These are phyloP conservation scores for Hypomontagnella submonticulosa DNA, from an alignment of 495 filamentous ascomycete genomes.

Conservation along the genomic window DNA sequence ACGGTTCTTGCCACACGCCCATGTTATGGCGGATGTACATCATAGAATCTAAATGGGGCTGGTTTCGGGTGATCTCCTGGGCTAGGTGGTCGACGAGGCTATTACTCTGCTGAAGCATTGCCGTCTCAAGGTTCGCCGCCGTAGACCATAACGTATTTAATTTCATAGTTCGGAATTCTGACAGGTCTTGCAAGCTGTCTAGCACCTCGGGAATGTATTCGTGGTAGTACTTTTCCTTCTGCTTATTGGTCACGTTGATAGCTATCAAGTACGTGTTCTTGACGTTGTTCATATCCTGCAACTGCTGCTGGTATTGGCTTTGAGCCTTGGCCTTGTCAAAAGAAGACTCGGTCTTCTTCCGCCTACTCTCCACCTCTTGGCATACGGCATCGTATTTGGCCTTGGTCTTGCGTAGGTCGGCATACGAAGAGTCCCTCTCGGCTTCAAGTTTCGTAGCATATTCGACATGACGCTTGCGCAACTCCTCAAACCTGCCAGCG, in stretches of 20 bases:
- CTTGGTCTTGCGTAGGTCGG: constrained; percentile 90
- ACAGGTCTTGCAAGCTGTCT: constrained; percentile 90
- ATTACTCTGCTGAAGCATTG: constrained; percentile 74
- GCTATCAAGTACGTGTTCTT: constrained; percentile 98
- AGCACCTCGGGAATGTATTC: constrained; percentile 95
- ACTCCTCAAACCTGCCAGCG: constrained; percentile 82
- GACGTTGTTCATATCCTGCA: constrained; percentile 92
- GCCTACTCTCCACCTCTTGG: constrained; percentile 92
- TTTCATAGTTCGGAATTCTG: constrained; percentile 83
- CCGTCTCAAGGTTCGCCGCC: constrained; percentile 80
- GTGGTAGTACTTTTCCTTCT: constrained; percentile 96
- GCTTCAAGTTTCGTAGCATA: constrained; percentile 88
- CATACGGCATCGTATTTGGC: constrained; percentile 91
- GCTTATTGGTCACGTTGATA: constrained; percentile 95
- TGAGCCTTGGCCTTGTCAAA: constrained; percentile 93
- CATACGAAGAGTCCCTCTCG: constrained; percentile 84
- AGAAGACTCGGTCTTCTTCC: constrained; percentile 91
- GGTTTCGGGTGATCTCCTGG: constrained; percentile 87
- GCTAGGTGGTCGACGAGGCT: constrained; percentile 75
- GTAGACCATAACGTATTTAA: constrained; percentile 87
- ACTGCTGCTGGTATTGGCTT: constrained; percentile 86
- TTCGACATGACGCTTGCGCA: constrained; percentile 90
- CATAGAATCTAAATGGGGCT: constrained; percentile 88
- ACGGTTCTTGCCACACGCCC: constrained; percentile 80
- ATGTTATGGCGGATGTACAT: constrained; percentile 98